Conservation (phyloP, 768 basidiomycete species). For the Lactarius sanguifluus region DNA sequence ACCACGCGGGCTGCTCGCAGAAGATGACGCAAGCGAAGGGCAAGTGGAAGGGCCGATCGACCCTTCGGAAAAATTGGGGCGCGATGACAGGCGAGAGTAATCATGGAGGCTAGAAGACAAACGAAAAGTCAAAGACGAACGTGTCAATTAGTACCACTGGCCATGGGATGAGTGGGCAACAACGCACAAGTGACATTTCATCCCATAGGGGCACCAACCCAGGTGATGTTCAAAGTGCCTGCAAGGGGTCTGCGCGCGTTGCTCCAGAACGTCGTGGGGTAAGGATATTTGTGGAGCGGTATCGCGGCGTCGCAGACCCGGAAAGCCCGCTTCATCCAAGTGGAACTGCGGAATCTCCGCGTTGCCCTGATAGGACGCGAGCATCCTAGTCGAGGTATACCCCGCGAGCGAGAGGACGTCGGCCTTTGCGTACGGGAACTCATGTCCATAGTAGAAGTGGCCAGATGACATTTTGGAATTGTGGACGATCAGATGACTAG, state of each 20-base stretch:
- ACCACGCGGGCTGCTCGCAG: constrained; percentile 16
- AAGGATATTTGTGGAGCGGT: neutral
- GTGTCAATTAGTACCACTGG: neutral
- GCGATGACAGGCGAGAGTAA: constrained; percentile 1
- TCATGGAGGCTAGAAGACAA: constrained; percentile 15
- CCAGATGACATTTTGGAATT: neutral
- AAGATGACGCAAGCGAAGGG: constrained; percentile 9
- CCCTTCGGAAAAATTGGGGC: neutral
- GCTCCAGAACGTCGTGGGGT: constrained; percentile 12
- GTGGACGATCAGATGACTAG: neutral
- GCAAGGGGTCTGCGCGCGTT: constrained; percentile 18
- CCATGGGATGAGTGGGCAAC: no score
- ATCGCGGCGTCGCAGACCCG: neutral
- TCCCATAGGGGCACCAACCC: constrained; percentile 24
- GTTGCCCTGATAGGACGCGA: neutral
- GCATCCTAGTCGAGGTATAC: neutral
- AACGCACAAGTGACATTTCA: constrained; percentile 20
- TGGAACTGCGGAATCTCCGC: neutral
- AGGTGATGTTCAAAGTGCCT: constrained; percentile 18
- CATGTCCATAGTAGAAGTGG: neutral
- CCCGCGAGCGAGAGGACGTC: neutral
- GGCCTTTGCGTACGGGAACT: neutral
- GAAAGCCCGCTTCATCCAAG: neutral
- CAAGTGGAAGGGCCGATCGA: neutral
- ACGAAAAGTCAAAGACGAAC: neutral